phyloP scores from a whole-genome alignment of 192 early-diverging fungal genomes.

The Podila horticola region DNA sequence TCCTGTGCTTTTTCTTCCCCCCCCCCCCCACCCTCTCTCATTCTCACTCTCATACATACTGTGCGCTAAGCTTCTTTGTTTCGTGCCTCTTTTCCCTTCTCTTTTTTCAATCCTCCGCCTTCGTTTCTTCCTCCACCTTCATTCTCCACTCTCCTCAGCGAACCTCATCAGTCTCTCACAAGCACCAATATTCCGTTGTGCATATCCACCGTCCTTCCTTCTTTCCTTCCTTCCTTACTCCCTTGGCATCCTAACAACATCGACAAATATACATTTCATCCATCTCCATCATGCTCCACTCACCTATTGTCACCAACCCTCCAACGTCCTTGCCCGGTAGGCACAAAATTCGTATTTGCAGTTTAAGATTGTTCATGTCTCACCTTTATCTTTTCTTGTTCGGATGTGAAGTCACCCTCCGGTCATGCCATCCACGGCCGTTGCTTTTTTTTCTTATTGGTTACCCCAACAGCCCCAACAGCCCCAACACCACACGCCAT shows the following conservation, averaged over 20 bases:
- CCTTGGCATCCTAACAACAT: too few relatives aligned
- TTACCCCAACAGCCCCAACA: neutral
- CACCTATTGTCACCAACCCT: constrained; percentile 18
- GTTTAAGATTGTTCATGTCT: neutral
- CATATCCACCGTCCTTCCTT: too few relatives aligned
- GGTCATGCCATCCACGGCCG: too few relatives aligned
- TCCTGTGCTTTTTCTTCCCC: too few relatives aligned
- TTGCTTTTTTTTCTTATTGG: too few relatives aligned
- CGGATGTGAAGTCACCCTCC: too few relatives aligned
- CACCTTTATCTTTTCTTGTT: too few relatives aligned
- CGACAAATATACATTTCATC: neutral
- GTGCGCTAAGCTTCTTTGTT: neutral
- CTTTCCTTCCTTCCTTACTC: neutral
- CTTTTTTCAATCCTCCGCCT: neutral
- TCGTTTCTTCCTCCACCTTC: neutral
- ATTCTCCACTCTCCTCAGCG: too few relatives aligned
- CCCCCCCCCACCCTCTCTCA: too few relatives aligned
- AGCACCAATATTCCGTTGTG: too few relatives aligned
- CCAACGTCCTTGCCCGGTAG: constrained; percentile 23
- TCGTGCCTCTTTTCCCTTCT: neutral
- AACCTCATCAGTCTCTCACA: too few relatives aligned
- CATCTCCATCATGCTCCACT: constrained; percentile 21
- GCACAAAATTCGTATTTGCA: neutral
- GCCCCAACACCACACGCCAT: neutral
- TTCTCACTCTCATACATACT: too few relatives aligned